These are phyloP conservation scores for Suillus alpinus DNA, from an alignment of 768 basidiomycete genomes.

Conservation along the genomic window DNA sequence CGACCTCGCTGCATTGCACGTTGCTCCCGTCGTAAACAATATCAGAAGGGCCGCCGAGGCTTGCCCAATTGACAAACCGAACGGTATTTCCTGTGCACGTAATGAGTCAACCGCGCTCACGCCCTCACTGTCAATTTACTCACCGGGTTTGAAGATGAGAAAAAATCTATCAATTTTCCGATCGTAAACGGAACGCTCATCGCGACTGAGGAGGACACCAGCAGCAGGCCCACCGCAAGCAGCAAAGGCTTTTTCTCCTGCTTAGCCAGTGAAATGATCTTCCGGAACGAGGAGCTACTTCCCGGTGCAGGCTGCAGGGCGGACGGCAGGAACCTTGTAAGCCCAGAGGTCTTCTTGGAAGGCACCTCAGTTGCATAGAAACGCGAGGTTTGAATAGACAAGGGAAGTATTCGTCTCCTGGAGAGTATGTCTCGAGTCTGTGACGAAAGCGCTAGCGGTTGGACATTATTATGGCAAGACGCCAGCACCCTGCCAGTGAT, in stretches of 20 bases:
- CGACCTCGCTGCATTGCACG: constrained; percentile 80
- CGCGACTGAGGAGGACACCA: constrained; percentile 87
- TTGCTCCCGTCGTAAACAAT: constrained; percentile 83
- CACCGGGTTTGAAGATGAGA: constrained; percentile 71
- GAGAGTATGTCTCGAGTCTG: neutral
- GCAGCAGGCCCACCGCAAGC: constrained; percentile 73
- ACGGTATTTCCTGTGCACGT: constrained; percentile 62
- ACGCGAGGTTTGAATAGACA: constrained; percentile 6
- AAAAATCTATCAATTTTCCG: constrained; percentile 93
- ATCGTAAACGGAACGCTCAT: constrained; percentile 93
- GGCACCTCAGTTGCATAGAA: constrained; percentile 12
- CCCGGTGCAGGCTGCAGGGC: constrained; percentile 35
- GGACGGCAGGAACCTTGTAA: constrained; percentile 29
- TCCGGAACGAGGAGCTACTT: constrained; percentile 63
- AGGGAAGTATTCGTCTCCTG: neutral
- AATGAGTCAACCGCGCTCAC: neutral
- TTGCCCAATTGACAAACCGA: constrained; percentile 74
- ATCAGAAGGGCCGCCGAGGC: constrained; percentile 73
- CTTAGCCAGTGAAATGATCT: constrained; percentile 74
- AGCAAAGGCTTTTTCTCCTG: constrained; percentile 78
- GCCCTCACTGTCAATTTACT: constrained; percentile 6
- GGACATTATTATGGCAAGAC: constrained; percentile 3
- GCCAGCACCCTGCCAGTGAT: neutral
- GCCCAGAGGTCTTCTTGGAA: constrained; percentile 7
- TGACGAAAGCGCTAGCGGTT: neutral